Base-by-base conservation (phyloP, 805 yeast species). In the Saturnispora kantuleensis region DNA sequence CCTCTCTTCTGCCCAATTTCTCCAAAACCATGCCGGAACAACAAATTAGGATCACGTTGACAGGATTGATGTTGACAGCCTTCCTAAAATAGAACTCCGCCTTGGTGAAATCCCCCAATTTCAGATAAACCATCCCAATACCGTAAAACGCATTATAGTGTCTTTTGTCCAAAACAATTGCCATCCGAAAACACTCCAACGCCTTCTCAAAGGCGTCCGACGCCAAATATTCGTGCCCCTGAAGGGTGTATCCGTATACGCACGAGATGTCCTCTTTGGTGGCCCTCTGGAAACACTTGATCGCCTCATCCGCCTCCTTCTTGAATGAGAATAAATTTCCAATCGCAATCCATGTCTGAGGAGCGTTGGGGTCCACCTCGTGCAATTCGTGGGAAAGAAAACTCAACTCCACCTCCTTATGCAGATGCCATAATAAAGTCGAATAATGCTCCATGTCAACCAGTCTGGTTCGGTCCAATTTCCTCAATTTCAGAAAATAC, bases 141-240 rank as follows among this genome's bases (percentile, higher is more conserved):
- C 98, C 98, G 57, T 93, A 93, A 56, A 89, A 78, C 0, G 97
- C 97, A 62, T 90, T 93, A 63, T 89, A 93, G 59, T 87, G 96
- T 46, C 88, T 70, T 39, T 81, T 72, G 56, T 90, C 95, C 35
- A 80, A 71, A 18, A 81, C 66, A 38, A 93, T 69, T 3, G 96
- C 94, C 50, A 71, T 69, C 32, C 96, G 65, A 70, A 88, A 93
- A 49, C 86, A 77, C 46, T 82, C 85, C 49, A 84, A 73, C 0
- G 98, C 97, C 57, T 79, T 76, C 58, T 88, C 96, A 64, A 82
- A 85, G 32, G 94, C 88, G 64, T 94, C 98, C 55, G 77, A 86
- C 2, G 90, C 74, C 31, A 86, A 77, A 56, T 76, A 79, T 62
- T 93, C 99, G 60, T 93, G 97, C 0, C 97, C 99, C 65, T 84